A percentile compares a stretch with the other conserved stretches of the same genome.
These are phyloP conservation scores for Chenopodium suecicum DNA, from an alignment of 148 eudicot genomes.

Conservation along the genomic window DNA sequence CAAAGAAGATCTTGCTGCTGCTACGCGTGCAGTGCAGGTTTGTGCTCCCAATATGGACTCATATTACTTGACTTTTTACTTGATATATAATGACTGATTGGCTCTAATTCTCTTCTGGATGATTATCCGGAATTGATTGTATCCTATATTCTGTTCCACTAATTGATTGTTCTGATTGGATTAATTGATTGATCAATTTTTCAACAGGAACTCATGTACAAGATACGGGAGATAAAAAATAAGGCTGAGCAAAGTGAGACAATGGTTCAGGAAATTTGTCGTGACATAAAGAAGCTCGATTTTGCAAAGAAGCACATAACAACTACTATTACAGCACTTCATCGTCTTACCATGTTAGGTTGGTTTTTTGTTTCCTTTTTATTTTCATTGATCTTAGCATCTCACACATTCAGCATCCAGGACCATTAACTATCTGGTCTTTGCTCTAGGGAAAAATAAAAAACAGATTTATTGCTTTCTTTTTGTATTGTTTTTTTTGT, in stretches of 20 bases:
- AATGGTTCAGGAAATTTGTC: conserved; percentile 99
- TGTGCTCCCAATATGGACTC: conserved; percentile 16
- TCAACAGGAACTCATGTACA: conserved; percentile 86
- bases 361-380: conserved; percentile 14
- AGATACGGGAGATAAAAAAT: conserved; percentile 89
- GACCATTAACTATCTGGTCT: neutral
- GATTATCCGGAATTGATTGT: neutral
- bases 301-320: conserved; percentile 98
- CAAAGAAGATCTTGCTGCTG: conserved; percentile 97
- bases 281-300: conserved; percentile 96
- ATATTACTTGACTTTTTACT: neutral
- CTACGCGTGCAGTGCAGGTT: conserved; percentile 97
- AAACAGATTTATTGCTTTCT: neutral
- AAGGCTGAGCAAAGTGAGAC: conserved; percentile 99
- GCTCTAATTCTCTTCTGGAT: neutral
- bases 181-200: conserved; percentile 4
- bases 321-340: conserved; percentile 96
- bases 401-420: neutral
- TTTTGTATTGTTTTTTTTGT: neutral
- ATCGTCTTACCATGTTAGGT: conserved; percentile 99
- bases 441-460: too few species aligned
- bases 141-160: neutral
- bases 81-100: too few species aligned
- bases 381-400: neutral
- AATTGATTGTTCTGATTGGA: neutral